phyloP scores from a whole-genome alignment of 2,329 filamentous ascomycete species.

The Cercospora canescens region DNA sequence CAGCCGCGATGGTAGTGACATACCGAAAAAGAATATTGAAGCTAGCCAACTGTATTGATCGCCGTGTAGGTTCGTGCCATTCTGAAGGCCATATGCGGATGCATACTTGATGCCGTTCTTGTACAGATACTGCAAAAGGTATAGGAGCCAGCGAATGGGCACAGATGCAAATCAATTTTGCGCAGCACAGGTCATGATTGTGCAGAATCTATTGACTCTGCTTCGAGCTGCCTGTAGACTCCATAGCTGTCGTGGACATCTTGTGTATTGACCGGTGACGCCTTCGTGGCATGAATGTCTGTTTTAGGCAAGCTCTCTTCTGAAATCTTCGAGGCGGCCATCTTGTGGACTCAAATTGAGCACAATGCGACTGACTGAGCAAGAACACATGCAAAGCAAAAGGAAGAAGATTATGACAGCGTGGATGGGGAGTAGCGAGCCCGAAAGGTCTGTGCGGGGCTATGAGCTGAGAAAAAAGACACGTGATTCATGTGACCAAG shows the following conservation, averaged over 20 bases:
- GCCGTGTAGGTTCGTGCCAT: slow-evolving; percentile 49
- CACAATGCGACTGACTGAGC: not conserved
- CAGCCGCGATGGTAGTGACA: not conserved
- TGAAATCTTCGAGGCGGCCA: not conserved
- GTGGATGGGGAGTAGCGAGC: too few species aligned
- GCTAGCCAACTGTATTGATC: slow-evolving; percentile 56
- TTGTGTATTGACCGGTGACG: slow-evolving; percentile 18
- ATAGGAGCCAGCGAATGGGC: slow-evolving; percentile 36
- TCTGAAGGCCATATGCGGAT: slow-evolving; percentile 50
- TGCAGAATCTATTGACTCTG: slow-evolving; percentile 21
- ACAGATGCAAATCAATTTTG: slow-evolving; percentile 40
- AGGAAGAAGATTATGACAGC: not conserved
- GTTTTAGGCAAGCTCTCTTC: not conserved
- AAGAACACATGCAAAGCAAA: not conserved
- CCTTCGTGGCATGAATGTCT: slow-evolving; percentile 9
- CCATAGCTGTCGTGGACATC: slow-evolving; percentile 33
- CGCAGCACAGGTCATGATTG: slow-evolving; percentile 36
- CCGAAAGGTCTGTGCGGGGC: too few species aligned
- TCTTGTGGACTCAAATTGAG: not conserved
- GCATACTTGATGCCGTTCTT: slow-evolving; percentile 47
- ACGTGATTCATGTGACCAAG: too few species aligned
- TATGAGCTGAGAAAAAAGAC: too few species aligned
- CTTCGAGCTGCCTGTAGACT: slow-evolving; percentile 29
- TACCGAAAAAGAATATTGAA: slow-evolving; percentile 51
- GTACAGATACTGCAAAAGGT: slow-evolving; percentile 44